Conservation (phyloP, 345 rosid species). For the Dipteronia sinensis region DNA sequence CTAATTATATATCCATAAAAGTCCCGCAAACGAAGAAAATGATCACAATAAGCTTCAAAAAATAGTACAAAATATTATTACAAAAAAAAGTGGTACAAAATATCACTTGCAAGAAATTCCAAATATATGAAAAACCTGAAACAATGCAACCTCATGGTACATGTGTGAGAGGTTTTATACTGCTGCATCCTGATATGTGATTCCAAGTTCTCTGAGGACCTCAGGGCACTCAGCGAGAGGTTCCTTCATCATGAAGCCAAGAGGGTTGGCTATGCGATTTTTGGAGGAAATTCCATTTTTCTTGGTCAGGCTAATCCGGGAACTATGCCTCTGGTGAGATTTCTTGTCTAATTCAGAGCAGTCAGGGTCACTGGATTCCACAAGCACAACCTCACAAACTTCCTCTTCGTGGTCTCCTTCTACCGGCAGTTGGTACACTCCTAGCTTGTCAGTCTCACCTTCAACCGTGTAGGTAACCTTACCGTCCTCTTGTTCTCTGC, state of each 20-base stretch:
- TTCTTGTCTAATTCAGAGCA: constrained; percentile 47
- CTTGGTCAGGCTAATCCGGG: constrained; percentile 51
- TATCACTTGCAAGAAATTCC: no score
- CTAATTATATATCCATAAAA: no score
- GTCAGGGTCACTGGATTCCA: constrained; percentile 47
- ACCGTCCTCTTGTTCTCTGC: constrained; percentile 46
- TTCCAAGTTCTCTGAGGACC: constrained; percentile 60
- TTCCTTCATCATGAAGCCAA: constrained; percentile 57
- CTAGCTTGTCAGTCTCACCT: constrained; percentile 40
- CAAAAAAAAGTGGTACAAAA: no score
- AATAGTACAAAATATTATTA: no score
- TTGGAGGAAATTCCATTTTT: constrained; percentile 50
- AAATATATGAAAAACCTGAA: no score
- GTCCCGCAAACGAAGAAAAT: no score
- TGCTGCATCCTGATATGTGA: neutral
- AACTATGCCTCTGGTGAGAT: constrained; percentile 35
- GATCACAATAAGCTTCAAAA: no score
- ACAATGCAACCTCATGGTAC: no score
- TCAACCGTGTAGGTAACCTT: constrained; percentile 36
- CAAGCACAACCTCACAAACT: constrained; percentile 53
- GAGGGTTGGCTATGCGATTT: constrained; percentile 52
- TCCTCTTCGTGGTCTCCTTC: constrained; percentile 70
- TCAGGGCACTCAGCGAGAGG: constrained; percentile 47
- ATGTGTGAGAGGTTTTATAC: no score
- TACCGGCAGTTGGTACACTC: constrained; percentile 54